Evolutionary conservation across 2,329 filamentous ascomycete genomes (phyloP), one percentile per base, ranked within the genome.

Genomic region (Monosporascus sp.): DNA sequence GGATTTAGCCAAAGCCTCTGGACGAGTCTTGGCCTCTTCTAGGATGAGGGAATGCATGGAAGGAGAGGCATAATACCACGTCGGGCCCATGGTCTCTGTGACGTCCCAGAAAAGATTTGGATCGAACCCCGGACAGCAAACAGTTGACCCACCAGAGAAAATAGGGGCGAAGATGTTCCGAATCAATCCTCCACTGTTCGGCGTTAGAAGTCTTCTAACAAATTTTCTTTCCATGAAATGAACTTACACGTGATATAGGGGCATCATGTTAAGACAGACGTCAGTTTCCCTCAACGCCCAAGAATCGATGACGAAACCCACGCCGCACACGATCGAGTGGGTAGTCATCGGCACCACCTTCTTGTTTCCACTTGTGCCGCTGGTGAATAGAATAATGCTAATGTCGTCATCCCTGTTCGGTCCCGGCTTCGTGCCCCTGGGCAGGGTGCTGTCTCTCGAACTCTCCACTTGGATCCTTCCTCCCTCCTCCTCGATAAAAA

Each of bases 221-320:
- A 2, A 31, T 24, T 3, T 8, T 25, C 9, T 35, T 37, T 22
- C 31, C 35, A 45, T 48, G 18, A 2, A 51, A 27, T 5, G 5
- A 49, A 71, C 76, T 69, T 70, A 78, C 74, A 80, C 70, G 63
- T 82, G 79, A 62, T 81, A 79, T 6, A 83, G 65, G 0, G 80
- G 79, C 79, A 83, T 83, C 76, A 82, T 81, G 60, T 83, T 82
- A 24, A 82, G 62, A 60, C 79, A 83, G 0, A 74, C 70, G 58
- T 82, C 79, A 1, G 65, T 61, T 2, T 69, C 60, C 1, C 65
- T 72, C 18, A 83, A 61, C 2, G 74, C 76, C 77, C 79, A 82
- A 0, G 77, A 80, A 18, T 79, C 73, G 27, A 80, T 75, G 5
- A 81, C 78, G 53, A 77, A 77, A 2, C 74, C 70, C 3, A 80